Percentiles rank a stretch among this genome's conserved stretches.
These are phyloP conservation scores for Harrya chromipes DNA, from an alignment of 768 basidiomycete genomes.

Conservation along the genomic window DNA sequence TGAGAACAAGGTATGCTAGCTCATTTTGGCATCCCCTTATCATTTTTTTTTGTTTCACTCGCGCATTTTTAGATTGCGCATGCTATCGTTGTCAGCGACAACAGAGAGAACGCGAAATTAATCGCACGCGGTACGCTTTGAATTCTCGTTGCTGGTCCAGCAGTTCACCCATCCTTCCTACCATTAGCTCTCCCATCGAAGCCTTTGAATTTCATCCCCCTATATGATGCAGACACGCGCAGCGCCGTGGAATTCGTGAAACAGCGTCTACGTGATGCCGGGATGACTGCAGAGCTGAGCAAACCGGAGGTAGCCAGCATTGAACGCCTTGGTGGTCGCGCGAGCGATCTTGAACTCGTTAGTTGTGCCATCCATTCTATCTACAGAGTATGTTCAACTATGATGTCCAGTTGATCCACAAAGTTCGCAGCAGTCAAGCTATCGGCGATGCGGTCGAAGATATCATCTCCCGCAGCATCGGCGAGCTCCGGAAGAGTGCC, in stretches of 20 bases:
- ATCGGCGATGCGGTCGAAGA: constrained; percentile 87
- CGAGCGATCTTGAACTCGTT: constrained; percentile 85
- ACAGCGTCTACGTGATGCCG: constrained; percentile 66
- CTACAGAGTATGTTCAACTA: neutral
- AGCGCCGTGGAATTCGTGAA: constrained; percentile 81
- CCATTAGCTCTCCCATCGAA: constrained; percentile 74
- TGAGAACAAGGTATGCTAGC: constrained; percentile 64
- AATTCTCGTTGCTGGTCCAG: neutral
- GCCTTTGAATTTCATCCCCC: constrained; percentile 71
- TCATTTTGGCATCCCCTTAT: neutral
- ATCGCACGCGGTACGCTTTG: constrained; percentile 64
- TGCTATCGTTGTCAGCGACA: constrained; percentile 88
- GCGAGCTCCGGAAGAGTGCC: constrained; percentile 84
- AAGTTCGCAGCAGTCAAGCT: constrained; percentile 68
- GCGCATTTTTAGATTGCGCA: constrained; percentile 69
- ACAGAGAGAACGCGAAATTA: constrained; percentile 81
- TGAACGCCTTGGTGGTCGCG: constrained; percentile 81
- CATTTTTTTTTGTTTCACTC: neutral
- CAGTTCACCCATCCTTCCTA: neutral
- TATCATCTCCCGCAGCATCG: constrained; percentile 73
- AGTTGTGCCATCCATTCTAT: constrained; percentile 23
- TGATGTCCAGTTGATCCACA: constrained; percentile 68
- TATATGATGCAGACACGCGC: constrained; percentile 81
- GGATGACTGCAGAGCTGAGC: constrained; percentile 52
- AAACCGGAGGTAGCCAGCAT: constrained; percentile 55